phyloP scores from a whole-genome alignment of 768 basidiomycete species.

The Pleurotus cornucopiae region DNA sequence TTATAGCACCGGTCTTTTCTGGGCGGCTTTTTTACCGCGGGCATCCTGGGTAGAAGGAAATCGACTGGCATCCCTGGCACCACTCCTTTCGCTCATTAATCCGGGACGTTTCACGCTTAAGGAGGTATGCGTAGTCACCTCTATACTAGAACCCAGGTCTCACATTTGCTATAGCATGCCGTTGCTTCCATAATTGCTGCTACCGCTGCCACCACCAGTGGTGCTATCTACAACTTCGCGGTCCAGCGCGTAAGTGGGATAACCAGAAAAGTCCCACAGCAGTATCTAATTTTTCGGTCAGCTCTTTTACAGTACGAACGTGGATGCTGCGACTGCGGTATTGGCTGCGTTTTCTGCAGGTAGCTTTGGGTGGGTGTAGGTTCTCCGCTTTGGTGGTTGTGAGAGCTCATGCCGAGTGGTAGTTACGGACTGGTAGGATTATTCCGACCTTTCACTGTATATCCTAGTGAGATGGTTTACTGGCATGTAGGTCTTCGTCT shows the following conservation, averaged over 20 bases:
- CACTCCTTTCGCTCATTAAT: constrained; percentile 46
- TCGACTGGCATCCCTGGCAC: constrained; percentile 34
- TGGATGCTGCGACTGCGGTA: constrained; percentile 49
- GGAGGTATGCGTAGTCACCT: constrained; percentile 36
- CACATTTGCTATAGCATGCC: constrained; percentile 41
- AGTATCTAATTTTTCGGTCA: constrained; percentile 13
- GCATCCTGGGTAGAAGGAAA: constrained; percentile 38
- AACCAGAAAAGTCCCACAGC: too few relatives aligned
- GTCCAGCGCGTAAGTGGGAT: constrained; percentile 43
- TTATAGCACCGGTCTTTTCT: constrained; percentile 44
- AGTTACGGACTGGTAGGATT: constrained; percentile 61
- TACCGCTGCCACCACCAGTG: constrained; percentile 48
- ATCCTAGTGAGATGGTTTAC: constrained; percentile 61
- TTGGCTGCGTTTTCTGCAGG: constrained; percentile 62
- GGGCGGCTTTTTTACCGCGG: constrained; percentile 43
- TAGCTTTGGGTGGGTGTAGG: constrained; percentile 46
- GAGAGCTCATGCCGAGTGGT: background rate
- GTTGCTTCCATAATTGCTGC: constrained; percentile 53
- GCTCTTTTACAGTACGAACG: constrained; percentile 58
- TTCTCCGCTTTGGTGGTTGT: background rate
- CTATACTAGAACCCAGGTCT: background rate
- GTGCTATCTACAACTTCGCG: constrained; percentile 56
- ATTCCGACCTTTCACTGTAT: constrained; percentile 53
- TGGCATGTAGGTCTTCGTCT: constrained; percentile 36
- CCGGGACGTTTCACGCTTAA: constrained; percentile 56